Evolutionary conservation across 2,329 filamentous ascomycete species (phyloP).

Genomic region (Aureobasidium sp.): DNA sequence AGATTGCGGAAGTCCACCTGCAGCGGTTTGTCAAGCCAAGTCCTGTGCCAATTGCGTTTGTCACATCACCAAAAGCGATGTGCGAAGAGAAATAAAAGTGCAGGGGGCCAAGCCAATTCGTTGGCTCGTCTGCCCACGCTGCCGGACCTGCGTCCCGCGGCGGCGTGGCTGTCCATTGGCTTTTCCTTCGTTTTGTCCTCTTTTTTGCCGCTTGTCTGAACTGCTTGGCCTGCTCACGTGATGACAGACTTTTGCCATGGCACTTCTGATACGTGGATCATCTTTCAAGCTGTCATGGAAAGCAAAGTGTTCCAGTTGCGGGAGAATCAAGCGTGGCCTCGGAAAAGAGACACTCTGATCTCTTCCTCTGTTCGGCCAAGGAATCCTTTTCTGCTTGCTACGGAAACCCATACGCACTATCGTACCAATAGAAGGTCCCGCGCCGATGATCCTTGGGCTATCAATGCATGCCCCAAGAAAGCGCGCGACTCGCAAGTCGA

Average conservation of each 20-base stretch:
- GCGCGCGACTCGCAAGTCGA: background rate
- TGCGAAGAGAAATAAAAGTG: background rate
- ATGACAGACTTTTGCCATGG: background rate
- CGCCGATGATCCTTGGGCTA: background rate
- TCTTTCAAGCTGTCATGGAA: conserved; percentile 3
- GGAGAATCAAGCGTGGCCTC: background rate
- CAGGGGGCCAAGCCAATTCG: background rate
- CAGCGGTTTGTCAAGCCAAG: conserved; percentile 11
- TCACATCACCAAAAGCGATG: background rate
- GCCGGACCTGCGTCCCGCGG: conserved; percentile 2
- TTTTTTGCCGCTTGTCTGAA: background rate
- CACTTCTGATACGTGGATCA: background rate
- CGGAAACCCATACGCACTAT: background rate
- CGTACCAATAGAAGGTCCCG: background rate
- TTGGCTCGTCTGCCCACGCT: background rate
- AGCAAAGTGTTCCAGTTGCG: background rate
- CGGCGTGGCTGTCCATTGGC: background rate
- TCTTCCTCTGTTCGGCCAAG: background rate
- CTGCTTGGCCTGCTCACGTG: background rate
- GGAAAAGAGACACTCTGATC: background rate
- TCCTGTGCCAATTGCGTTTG: conserved; percentile 1
- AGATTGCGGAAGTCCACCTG: background rate
- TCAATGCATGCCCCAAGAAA: background rate
- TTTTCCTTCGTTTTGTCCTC: background rate
- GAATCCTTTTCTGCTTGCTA: background rate